Evolutionary conservation across 352 stramenopile species (phyloP), one percentile per base, ranked within the genome.

Genomic region (Phytophthora tentaculata): DNA sequence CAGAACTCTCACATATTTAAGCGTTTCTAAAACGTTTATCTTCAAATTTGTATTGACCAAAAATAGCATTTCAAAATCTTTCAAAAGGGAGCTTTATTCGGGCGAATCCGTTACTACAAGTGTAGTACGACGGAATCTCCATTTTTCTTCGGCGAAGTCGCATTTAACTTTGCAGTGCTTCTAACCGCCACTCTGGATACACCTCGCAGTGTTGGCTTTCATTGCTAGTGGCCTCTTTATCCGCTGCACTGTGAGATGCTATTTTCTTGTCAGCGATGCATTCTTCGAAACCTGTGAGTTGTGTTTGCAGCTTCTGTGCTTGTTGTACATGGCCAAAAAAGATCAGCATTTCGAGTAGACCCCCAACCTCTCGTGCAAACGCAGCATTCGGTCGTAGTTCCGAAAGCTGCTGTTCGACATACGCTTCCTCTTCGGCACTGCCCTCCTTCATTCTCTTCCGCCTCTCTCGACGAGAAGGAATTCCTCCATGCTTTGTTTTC

Each of bases 401-500:
- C 1, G 56, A 61, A 26, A 88, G 61, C 61, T 91, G 77, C 67
- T 85, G 69, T 7, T 50, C 58, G 35, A 92, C 80, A 35, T 90
- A 87, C 13, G 74, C 64, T 55, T 92, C 84, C 49, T 94, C 86
- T 45, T 94, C 84, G 3, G 71, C 77, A 19, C 81, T 91, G 12
- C 86, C 86, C 47, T 89, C 73, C 29, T 90, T 88, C 66, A 94
- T 86, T 47, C 84, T 79, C 32, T 84, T 84, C 2, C 82, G 73
- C 23, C 86, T 72, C 49, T 92, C 83, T 53, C 74, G 63, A 48
- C 81, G 74, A 45, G 83, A 84, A 16, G 73, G 71, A 32, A 72
- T 79, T 0, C 76, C 74, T 49, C 74, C 73, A 61, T 79, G 84
- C 54, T 88, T 83, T 16, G 41, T 41, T 39, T 76, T 79, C 3